Evolutionary conservation across 2,329 filamentous ascomycete species (phyloP), one percentile per base, ranked within the genome.

Genomic region (Alternaria brassicae): DNA sequence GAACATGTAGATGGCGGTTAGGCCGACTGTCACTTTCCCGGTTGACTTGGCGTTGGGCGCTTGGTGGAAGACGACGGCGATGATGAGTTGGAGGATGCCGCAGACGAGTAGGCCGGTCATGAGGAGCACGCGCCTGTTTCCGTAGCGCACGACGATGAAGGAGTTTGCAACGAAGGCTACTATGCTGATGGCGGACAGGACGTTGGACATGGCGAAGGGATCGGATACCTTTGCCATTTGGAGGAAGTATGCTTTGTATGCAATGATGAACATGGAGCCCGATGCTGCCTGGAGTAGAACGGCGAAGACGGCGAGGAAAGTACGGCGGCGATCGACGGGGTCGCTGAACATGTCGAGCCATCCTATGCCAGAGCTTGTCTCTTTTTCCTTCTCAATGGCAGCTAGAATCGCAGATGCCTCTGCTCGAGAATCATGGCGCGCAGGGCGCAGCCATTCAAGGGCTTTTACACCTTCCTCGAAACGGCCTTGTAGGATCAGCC

Each of bases 141-240:
- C 85, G 57, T 80, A 83, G 40, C 78, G 79, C 2, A 84, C 84
- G 55, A 86, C 82, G 58, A 86, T 79, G 45, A 81, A 70, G 10
- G 82, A 74, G 32, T 86, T 85, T n/a, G 84, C 84, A 47, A 86
- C 78, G 25, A 81, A 83, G 37, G 84, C 84, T n/a, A 83, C 68
- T 17, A 86, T 84, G 15, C 85, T 84, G 47, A 86, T 80, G 6
- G 80, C 81, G 28, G 78, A 82, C 13, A 87, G 78, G 44, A 87
- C 84, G 68, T 85, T 86, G 13, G 81, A 78, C 73, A 86, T 87
- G 66, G 83, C 81, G 68, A 87, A 87, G 8, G 85, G 80, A 48
- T 84, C 79, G 32, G 82, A 79, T 4, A 87, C 83, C 44, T 82
- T 79, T 34, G 85, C 84, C 82, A 87, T 86, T 66, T 83, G 80